A percentile compares a stretch with the other conserved stretches of the same genome.
Evolutionary conservation across 2,329 filamentous ascomycete species (phyloP).

Genomic region (Polytolypa hystricis): DNA sequence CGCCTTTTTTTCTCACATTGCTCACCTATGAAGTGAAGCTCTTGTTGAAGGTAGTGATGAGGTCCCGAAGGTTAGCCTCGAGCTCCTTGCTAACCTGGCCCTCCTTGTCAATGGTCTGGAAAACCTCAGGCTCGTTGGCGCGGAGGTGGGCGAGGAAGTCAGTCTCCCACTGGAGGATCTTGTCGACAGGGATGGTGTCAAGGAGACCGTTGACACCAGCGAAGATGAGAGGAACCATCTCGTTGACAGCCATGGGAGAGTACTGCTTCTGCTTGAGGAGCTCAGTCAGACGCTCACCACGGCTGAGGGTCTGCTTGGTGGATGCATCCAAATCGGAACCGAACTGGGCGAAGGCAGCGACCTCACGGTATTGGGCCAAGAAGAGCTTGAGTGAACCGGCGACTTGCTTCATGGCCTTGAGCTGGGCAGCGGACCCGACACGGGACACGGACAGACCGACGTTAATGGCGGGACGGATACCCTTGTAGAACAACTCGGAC

Average conservation of each 20-base stretch:
- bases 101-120: conserved; percentile 87
- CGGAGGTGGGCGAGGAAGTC: conserved; percentile 90
- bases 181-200: conserved; percentile 76
- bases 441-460: conserved; percentile 99
- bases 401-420: conserved; percentile 99
- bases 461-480: conserved; percentile 99
- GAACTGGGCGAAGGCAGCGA: conserved; percentile 98
- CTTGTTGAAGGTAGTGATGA: conserved; percentile 77
- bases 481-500: conserved; percentile 99
- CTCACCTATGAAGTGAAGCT: conserved; percentile 53
- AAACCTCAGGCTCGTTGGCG: conserved; percentile 75
- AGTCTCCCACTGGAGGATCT: conserved; percentile 86
- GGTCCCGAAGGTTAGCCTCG: conserved; percentile 53
- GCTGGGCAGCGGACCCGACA: conserved; percentile 98
- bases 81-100: conserved; percentile 91
- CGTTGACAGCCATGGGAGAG: conserved; percentile 94
- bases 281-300: conserved; percentile 98
- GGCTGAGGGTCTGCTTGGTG: conserved; percentile 95
- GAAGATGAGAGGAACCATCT: conserved; percentile 99
- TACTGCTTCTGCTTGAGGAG: conserved; percentile 99
- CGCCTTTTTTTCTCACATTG: conserved; percentile 3
- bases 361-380: conserved; percentile 99
- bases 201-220: conserved; percentile 97
- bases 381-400: conserved; percentile 99
- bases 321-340: conserved; percentile 98